Evolutionary conservation across 164 flowering plant genomes (phyloP).

Genomic region (Piper betle): DNA sequence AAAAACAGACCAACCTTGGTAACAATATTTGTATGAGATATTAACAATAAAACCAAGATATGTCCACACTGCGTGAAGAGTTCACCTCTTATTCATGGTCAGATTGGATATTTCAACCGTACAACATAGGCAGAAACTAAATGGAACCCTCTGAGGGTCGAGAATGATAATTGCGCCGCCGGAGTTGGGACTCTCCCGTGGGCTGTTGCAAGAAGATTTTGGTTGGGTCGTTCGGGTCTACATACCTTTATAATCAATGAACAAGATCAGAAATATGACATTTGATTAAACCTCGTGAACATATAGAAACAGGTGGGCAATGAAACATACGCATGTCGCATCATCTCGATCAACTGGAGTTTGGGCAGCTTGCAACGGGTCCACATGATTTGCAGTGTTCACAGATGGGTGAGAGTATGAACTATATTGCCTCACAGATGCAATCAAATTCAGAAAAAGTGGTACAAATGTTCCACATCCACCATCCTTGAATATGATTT

Average conservation of each 20-base stretch:
- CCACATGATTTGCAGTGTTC: constrained; percentile 30
- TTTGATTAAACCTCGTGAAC: not conserved
- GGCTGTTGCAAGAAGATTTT: constrained; percentile 91
- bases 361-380: constrained; percentile 83
- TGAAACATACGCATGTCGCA: constrained; percentile 99
- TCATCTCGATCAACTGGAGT: constrained; percentile 97
- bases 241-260: constrained; percentile 44
- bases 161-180: constrained; percentile 74
- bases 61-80: no score
- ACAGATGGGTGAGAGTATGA: constrained; percentile 19
- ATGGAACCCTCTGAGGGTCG: constrained; percentile 24
- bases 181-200: constrained; percentile 49
- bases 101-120: no score
- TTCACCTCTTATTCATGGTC: no score
- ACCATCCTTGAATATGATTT: constrained; percentile 94
- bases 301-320: not conserved
- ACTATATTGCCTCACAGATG: constrained; percentile 62
- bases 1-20: no score
- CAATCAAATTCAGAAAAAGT: constrained; percentile 64
- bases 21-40: no score
- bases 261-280: not conserved
- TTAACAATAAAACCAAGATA: no score
- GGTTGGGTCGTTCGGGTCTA: constrained; percentile 94
- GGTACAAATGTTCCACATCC: constrained; percentile 97
- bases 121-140: no score